These are phyloP conservation scores for Roridomyces roridus DNA, from an alignment of 768 basidiomycete species.

Conservation along the genomic window DNA sequence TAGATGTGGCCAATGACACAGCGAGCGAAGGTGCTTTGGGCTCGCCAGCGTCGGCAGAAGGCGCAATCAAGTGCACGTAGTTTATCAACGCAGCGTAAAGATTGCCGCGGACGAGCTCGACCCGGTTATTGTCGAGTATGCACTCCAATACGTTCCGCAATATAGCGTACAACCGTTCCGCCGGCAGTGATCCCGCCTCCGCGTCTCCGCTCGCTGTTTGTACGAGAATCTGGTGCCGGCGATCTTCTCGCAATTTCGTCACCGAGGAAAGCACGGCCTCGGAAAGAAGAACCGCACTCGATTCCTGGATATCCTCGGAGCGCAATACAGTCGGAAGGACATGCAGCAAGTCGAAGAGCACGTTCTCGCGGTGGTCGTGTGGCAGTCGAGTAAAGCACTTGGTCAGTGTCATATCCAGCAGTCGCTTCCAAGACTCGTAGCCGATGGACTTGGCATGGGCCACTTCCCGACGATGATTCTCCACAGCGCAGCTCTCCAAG, in stretches of 20 bases:
- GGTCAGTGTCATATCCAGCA: constrained; percentile 84
- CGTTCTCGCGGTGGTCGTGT: constrained; percentile 82
- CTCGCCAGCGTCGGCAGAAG: constrained; percentile 33
- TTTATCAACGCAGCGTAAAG: constrained; percentile 93
- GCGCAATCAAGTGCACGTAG: constrained; percentile 79
- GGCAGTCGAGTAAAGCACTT: constrained; percentile 88
- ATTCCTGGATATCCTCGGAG: constrained; percentile 67
- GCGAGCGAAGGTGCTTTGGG: constrained; percentile 20
- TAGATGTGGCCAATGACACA: constrained; percentile 45
- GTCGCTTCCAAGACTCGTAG: constrained; percentile 84
- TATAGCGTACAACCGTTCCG: constrained; percentile 78
- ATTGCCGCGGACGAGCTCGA: constrained; percentile 91
- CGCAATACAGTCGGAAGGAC: constrained; percentile 76
- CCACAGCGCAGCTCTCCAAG: constrained; percentile 81
- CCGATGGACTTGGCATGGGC: constrained; percentile 70
- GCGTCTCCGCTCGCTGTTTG: constrained; percentile 69
- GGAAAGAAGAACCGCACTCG: constrained; percentile 82
- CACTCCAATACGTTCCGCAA: constrained; percentile 78
- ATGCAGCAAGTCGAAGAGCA: constrained; percentile 90
- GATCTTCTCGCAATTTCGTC: constrained; percentile 87
- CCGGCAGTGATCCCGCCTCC: constrained; percentile 73
- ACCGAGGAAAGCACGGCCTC: constrained; percentile 83
- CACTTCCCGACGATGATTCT: constrained; percentile 88
- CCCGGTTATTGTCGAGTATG: constrained; percentile 75
- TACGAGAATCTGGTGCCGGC: constrained; percentile 70